These are phyloP conservation scores for Termitomyces sp. DNA, from an alignment of 768 basidiomycete species.

Conservation along the genomic window DNA sequence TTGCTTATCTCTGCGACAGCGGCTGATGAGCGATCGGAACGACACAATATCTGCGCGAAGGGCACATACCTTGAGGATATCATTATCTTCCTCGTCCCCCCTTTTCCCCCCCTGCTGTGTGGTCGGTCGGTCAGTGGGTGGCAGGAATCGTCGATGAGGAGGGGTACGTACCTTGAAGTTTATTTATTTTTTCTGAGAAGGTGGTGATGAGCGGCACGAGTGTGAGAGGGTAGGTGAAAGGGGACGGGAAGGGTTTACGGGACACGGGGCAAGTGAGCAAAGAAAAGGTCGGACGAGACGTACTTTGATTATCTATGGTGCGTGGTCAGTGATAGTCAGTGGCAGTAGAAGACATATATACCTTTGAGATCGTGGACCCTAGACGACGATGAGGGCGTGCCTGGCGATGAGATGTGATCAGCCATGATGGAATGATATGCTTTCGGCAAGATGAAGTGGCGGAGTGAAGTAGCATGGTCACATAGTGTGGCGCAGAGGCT, in stretches of 20 bases:
- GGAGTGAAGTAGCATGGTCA: background rate
- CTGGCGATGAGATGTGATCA: background rate
- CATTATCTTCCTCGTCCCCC: background rate
- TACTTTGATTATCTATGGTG: background rate
- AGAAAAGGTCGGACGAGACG: background rate
- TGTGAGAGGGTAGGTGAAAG: background rate
- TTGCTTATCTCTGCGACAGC: background rate
- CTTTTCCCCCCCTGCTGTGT: background rate
- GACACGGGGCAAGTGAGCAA: background rate
- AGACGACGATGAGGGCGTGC: background rate
- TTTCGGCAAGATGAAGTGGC: background rate
- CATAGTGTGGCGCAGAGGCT: background rate
- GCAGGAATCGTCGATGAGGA: background rate
- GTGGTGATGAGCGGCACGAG: background rate
- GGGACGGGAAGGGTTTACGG: background rate
- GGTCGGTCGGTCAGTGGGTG: background rate
- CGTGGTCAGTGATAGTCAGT: background rate
- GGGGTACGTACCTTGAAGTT: background rate
- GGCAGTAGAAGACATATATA: background rate
- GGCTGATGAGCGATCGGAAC: background rate
- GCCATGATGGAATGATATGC: background rate
- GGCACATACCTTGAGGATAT: background rate
- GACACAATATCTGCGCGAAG: no score
- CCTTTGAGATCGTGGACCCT: background rate
- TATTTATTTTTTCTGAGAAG: background rate